Base-by-base conservation (phyloP, 2,329 filamentous ascomycete species). In the Curvularia lunata region DNA sequence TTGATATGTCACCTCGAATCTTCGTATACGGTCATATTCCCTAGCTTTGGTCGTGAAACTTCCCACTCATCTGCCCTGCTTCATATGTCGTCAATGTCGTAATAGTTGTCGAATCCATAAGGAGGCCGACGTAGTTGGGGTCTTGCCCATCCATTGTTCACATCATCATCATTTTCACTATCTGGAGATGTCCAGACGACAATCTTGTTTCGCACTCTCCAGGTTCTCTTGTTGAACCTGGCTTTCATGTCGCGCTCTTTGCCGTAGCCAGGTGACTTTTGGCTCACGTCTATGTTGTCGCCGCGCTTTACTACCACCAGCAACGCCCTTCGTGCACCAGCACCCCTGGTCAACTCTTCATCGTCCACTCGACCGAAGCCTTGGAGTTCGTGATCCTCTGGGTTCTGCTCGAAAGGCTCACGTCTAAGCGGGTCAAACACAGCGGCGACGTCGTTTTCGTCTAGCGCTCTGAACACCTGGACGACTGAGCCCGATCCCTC, bases 171-270 rank as follows among this genome's bases (percentile, higher is more conserved):
- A 10, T 60, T 57, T 10, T 57, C 59, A 4, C 38, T 48, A 16
- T 62, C 59, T 9, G 59, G 25, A 9, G 59, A 54, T 1, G 57
- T 62, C 59, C 59, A 62, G 16, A 62, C 49, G n/a, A 62, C 49
- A n/a, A 62, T 43, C 18, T 62, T 62, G 43, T 62, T 62, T 45
- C 59, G 59, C 18, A 56, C 32, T 19, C 59, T 49, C 59, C 59
- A 62, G 30, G 42, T 60, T 2, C 59, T 54, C 40, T 62, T 62
- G 34, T 60, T 56, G 21, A 62, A 62, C 13, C 59, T 48, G 4
- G 51, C 50, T 42, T 62, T 62, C 59, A 62, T 62, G 28, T 62
- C 59, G 8, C 59, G 47, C 34, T 62, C 59, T 45, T 62, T 62
- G 23, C 59, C 54, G 27, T 60, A 62, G 1, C 59, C 59, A 19